Percentiles rank a stretch among this genome's conserved stretches.
phyloP scores from a whole-genome alignment of 495 filamentous ascomycete species.

The Xylaria castorea region DNA sequence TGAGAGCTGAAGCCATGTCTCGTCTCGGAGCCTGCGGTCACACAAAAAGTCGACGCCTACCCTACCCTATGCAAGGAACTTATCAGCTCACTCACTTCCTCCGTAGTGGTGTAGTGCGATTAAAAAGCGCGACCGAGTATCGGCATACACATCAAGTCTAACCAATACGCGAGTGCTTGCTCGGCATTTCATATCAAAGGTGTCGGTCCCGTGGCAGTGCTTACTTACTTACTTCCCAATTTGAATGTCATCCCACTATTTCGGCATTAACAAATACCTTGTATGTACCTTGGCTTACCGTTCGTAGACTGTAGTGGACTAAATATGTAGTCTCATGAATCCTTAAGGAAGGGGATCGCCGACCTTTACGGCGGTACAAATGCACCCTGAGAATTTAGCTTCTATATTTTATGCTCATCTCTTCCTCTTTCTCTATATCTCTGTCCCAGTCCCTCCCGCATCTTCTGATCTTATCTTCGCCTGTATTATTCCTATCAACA shows the following conservation, averaged over 20 bases:
- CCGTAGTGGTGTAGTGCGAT: neutral
- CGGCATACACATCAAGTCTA: neutral
- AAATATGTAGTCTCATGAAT: neutral
- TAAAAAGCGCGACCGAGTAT: neutral
- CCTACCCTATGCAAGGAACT: conserved; percentile 5
- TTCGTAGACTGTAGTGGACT: neutral
- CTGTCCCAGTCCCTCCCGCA: neutral
- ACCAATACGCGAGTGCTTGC: neutral
- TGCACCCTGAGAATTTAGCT: neutral
- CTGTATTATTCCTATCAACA: neutral
- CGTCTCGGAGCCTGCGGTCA: neutral
- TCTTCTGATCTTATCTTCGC: neutral
- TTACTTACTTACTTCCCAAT: neutral
- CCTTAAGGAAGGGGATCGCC: neutral
- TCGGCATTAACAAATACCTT: neutral
- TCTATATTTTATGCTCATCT: neutral
- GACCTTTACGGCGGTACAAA: neutral
- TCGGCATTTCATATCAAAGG: neutral
- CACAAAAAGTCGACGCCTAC: neutral
- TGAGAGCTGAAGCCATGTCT: neutral
- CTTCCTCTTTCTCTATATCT: neutral
- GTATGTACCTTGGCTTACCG: neutral
- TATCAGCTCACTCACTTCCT: neutral
- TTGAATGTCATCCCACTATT: neutral
- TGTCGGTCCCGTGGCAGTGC: neutral